Conservation (phyloP, 768 basidiomycete genomes). For the Butyriboletus loyo region DNA sequence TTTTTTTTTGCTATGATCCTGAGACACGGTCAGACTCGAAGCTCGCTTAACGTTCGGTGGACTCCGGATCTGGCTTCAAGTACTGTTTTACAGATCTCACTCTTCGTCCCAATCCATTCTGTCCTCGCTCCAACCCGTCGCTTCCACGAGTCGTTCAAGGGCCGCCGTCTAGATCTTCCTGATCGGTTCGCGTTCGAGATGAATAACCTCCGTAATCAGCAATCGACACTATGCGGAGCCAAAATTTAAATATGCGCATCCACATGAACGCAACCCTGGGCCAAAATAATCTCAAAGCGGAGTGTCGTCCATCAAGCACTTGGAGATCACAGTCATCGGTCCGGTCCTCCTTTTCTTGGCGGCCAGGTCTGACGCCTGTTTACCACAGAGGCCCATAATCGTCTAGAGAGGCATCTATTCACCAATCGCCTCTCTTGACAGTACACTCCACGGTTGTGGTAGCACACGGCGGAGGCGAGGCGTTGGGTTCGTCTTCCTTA, state of each 20-base stretch:
- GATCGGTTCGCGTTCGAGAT: slow-evolving; percentile 13
- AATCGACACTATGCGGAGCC: neutral
- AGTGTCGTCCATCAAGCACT: neutral
- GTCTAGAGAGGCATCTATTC: neutral
- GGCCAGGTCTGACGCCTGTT: neutral
- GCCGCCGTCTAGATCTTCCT: slow-evolving; percentile 7
- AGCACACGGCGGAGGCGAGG: neutral
- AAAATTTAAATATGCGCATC: neutral
- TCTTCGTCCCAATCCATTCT: neutral
- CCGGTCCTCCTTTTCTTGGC: neutral
- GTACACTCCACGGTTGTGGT: neutral
- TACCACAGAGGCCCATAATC: neutral
- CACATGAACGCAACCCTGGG: slow-evolving; percentile 2
- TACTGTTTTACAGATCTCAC: neutral
- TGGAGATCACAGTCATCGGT: neutral
- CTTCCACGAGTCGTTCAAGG: neutral
- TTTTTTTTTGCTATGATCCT: no score
- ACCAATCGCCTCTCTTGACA: neutral
- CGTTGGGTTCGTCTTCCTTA: neutral
- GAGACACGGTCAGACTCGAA: no score
- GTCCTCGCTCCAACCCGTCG: neutral
- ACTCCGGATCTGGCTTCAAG: no score
- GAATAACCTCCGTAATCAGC: slow-evolving; percentile 13
- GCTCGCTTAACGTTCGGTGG: no score
- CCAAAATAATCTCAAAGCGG: neutral